Percentiles rank a stretch among this genome's conserved stretches.
phyloP scores from a whole-genome alignment of 139 green algal species.

The Chlamydomonas sp. region DNA sequence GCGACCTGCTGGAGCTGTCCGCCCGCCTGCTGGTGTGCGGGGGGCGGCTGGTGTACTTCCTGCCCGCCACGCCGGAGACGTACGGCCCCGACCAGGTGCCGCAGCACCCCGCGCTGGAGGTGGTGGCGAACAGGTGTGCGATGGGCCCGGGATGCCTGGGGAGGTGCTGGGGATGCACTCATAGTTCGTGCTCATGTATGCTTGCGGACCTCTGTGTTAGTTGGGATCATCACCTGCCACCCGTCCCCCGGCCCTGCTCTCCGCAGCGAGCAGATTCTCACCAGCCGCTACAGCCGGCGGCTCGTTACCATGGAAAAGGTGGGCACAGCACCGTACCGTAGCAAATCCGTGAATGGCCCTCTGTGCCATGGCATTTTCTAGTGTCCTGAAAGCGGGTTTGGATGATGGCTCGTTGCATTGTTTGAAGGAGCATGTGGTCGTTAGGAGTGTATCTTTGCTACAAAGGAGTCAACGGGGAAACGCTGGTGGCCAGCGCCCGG shows the following conservation, averaged over 20 bases:
- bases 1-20: slow-evolving; percentile 88
- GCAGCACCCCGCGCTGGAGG: slow-evolving; percentile 67
- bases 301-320: slow-evolving; percentile 91
- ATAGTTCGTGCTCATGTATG: background rate
- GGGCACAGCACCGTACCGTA: too few relatives aligned
- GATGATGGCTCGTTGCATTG: too few relatives aligned
- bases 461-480: too few relatives aligned
- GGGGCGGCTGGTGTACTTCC: slow-evolving; percentile 80
- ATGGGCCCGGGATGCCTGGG: background rate
- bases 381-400: too few relatives aligned
- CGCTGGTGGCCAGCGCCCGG: too few relatives aligned
- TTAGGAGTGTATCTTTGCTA: too few relatives aligned
- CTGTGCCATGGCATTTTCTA: too few relatives aligned
- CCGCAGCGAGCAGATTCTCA: slow-evolving; percentile 86
- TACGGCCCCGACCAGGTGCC: slow-evolving; percentile 77
- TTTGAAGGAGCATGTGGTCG: too few relatives aligned
- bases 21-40: slow-evolving; percentile 75
- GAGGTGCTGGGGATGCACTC: background rate
- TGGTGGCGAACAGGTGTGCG: slow-evolving; percentile 57
- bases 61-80: slow-evolving; percentile 63
- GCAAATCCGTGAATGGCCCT: too few relatives aligned
- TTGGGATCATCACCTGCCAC: slow-evolving; percentile 2
- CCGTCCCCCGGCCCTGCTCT: background rate
- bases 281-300: slow-evolving; percentile 81
- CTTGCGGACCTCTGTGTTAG: background rate